A percentile compares a stretch with the other conserved stretches of the same genome.
Evolutionary conservation across 768 basidiomycete species (phyloP).

Genomic region (Lyophyllum atratum): DNA sequence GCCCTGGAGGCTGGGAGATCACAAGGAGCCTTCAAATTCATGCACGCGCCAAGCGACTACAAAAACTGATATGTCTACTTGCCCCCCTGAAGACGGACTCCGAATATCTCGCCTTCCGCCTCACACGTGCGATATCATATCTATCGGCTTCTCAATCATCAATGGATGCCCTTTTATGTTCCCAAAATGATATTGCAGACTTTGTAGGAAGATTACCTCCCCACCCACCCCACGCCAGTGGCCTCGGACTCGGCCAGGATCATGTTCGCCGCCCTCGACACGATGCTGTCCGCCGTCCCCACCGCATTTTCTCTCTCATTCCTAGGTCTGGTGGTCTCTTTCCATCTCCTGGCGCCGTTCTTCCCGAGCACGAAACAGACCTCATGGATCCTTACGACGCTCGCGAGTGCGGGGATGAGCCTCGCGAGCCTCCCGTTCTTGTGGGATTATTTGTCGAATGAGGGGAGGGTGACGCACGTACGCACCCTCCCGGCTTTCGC

Average conservation of each 20-base stretch:
- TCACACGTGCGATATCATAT: neutral
- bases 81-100: neutral
- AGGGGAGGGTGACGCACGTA: slow-evolving; percentile 13
- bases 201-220: neutral
- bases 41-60: neutral
- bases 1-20: too few species aligned
- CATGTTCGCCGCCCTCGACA: neutral
- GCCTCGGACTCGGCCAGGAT: neutral
- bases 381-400: slow-evolving; percentile 24
- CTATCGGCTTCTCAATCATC: neutral
- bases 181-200: neutral
- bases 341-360: slow-evolving; percentile 27
- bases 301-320: slow-evolving; percentile 18
- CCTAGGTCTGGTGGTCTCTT: slow-evolving; percentile 22
- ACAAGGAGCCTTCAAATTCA: neutral
- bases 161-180: neutral
- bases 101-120: neutral
- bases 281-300: neutral
- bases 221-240: neutral
- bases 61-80: neutral
- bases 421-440: slow-evolving; percentile 15
- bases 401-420: slow-evolving; percentile 12
- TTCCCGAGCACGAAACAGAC: slow-evolving; percentile 15
- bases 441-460: slow-evolving; percentile 14
- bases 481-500: slow-evolving; percentile 9